Evolutionary conservation across 805 yeast species (phyloP), one percentile per base, ranked within the genome.

Genomic region (Candida pseudoglaebosa): DNA sequence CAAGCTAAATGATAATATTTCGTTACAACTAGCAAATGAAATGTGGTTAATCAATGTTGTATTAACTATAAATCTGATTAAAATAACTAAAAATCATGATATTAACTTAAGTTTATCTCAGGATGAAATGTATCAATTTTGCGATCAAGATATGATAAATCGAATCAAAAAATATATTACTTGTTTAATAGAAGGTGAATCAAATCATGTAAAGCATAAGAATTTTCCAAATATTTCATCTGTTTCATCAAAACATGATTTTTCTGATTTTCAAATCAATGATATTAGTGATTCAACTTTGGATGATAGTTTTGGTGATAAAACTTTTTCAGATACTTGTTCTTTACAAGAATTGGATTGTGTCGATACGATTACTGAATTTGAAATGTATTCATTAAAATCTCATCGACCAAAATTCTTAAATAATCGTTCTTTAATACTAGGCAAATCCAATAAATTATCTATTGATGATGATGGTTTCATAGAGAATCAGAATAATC

Each of bases 11-110:
- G 10, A 22, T 8, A 22, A 22, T 12, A 22, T 22, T 8, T 8
- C 26, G 12, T 22, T 22, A 22, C 35, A 18, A 14, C 16, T 32
- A 10, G 17, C 47, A 3, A 49, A 54, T 38, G 70, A 66, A 38
- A 47, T 61, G 4, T 67, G 66, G 42, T 57, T 67, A 12, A 67
- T 65, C 6, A 58, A 50, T 20, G 43, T 63, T 12, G 43, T 41
- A 8, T 47, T 67, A 36, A 43, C 45, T 24, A 36, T 62, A 9
- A 43, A 56, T 19, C 47, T 52, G 15, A 54, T 64, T 28, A 29
- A 46, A 1, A 43, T 61, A n/a, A n/a, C n/a, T 2, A 44, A 50
- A 26, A 39, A 47, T 5, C 41, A 52, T n/a, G 43, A 49, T 13
- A 36, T 58, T 1, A 17, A 36, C 7, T 42, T 65, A 0, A 52